Evolutionary conservation across 352 stramenopile species (phyloP).

Genomic region (Globisporangium lucens): DNA sequence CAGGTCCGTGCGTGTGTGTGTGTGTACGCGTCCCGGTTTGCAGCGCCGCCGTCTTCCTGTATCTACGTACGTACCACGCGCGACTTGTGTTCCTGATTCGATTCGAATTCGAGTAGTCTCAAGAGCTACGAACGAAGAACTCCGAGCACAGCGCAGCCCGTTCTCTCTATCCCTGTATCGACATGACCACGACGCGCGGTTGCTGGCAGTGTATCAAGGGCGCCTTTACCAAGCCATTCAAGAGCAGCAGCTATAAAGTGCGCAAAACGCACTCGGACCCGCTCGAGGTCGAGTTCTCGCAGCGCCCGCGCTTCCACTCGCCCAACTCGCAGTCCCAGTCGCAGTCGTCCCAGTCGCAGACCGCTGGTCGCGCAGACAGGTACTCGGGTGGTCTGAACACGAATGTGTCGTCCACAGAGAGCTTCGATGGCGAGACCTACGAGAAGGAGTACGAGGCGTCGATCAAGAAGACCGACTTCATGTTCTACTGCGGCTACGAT

Average conservation of each 20-base stretch:
- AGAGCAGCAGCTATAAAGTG: conserved; percentile 22
- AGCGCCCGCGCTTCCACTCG: conserved; percentile 17
- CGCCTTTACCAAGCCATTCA: conserved; percentile 18
- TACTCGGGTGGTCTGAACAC: conserved; percentile 15
- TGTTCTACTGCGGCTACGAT: conserved; percentile 55
- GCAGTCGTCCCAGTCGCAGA: conserved; percentile 13
- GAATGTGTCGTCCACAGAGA: conserved; percentile 19
- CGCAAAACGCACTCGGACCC: conserved; percentile 22
- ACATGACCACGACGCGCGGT: background rate
- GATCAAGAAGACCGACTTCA: conserved; percentile 38
- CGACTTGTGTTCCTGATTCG: conserved; percentile 1
- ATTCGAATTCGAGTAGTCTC: background rate
- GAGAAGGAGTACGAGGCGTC: conserved; percentile 32
- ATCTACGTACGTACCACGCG: background rate
- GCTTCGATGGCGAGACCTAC: conserved; percentile 26
- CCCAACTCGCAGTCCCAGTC: conserved; percentile 15
- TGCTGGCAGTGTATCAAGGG: conserved; percentile 15
- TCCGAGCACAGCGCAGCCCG: too few relatives aligned
- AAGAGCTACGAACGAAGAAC: too few relatives aligned
- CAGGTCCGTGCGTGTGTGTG: background rate
- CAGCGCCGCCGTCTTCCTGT: background rate
- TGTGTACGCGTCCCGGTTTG: background rate
- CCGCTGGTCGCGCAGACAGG: conserved; percentile 9
- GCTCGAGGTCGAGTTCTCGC: conserved; percentile 19
- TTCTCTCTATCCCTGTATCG: background rate